phyloP scores from a whole-genome alignment of 2,329 filamentous ascomycete species.

The Aureobasidium lini region DNA sequence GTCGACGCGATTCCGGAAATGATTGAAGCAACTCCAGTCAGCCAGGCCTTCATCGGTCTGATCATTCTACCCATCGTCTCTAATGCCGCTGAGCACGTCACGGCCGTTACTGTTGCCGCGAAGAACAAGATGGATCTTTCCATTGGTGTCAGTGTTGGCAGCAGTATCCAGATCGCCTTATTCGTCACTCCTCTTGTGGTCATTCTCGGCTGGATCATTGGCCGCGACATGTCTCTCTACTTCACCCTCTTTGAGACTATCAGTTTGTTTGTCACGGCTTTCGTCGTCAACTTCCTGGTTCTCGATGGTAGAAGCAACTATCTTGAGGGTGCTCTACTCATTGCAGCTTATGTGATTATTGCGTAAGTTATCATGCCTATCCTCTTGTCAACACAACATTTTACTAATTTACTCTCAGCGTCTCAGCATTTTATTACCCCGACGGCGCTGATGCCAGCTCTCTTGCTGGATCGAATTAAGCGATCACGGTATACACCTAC shows the following conservation, averaged over 20 bases:
- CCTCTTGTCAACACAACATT: neutral
- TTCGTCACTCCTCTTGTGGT: conserved; percentile 72
- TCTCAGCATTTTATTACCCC: conserved; percentile 45
- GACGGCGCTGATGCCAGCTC: conserved; percentile 33
- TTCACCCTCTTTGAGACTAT: conserved; percentile 58
- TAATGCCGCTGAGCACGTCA: conserved; percentile 75
- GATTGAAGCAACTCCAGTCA: conserved; percentile 51
- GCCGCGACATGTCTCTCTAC: conserved; percentile 59
- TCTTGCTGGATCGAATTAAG: conserved; percentile 31
- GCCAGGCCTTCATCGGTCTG: conserved; percentile 68
- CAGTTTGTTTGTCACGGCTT: conserved; percentile 72
- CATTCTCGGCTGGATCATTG: conserved; percentile 71
- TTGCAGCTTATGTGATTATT: conserved; percentile 74
- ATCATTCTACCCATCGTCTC: conserved; percentile 78
- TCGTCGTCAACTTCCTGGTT: conserved; percentile 81
- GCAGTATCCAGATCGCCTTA: conserved; percentile 72
- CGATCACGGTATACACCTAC: no score
- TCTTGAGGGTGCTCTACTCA: conserved; percentile 68
- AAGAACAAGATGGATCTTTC: conserved; percentile 84
- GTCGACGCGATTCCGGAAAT: conserved; percentile 66
- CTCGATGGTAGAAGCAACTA: conserved; percentile 77
- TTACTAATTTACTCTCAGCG: conserved; percentile 14
- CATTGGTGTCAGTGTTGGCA: conserved; percentile 72
- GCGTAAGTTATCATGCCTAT: conserved; percentile 37
- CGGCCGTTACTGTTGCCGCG: conserved; percentile 68